Evolutionary conservation across 495 filamentous ascomycete genomes (phyloP).

Genomic region (Clavariopsis aquatica): DNA sequence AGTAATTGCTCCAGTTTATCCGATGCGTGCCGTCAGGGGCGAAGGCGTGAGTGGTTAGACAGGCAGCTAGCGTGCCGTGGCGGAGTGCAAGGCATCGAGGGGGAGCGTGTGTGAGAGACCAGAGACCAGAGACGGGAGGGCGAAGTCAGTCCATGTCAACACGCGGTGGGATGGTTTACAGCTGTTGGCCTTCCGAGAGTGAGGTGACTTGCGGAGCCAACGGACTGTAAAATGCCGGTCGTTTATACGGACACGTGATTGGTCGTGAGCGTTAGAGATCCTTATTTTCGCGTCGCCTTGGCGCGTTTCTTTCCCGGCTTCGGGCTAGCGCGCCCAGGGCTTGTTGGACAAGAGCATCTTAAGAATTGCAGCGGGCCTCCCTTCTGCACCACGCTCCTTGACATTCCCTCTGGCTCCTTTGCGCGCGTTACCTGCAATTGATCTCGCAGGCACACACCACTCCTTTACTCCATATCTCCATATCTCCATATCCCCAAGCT

Average conservation of each 20-base stretch:
- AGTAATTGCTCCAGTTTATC: no score
- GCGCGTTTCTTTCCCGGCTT: neutral
- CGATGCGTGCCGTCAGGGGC: no score
- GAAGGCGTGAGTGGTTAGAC: no score
- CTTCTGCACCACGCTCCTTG: neutral
- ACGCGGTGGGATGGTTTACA: neutral
- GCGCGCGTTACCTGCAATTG: neutral
- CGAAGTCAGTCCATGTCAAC: neutral
- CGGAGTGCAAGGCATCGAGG: neutral
- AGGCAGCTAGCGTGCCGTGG: no score
- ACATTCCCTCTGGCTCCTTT: neutral
- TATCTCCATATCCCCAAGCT: neutral
- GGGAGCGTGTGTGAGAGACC: neutral
- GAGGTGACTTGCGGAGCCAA: constrained; percentile 12
- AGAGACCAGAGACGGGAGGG: neutral
- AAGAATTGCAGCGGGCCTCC: neutral
- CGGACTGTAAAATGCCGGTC: constrained; percentile 2
- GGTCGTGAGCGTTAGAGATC: constrained; percentile 7
- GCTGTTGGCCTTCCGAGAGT: constrained; percentile 11
- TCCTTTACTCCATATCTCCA: neutral
- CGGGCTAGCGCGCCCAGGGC: constrained; percentile 12
- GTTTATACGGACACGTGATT: constrained; percentile 2
- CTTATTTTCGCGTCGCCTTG: neutral
- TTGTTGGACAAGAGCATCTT: neutral
- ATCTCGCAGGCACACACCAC: neutral